Conservation (phyloP, 2,329 filamentous ascomycete genomes). For the Polytolypa hystricis region DNA sequence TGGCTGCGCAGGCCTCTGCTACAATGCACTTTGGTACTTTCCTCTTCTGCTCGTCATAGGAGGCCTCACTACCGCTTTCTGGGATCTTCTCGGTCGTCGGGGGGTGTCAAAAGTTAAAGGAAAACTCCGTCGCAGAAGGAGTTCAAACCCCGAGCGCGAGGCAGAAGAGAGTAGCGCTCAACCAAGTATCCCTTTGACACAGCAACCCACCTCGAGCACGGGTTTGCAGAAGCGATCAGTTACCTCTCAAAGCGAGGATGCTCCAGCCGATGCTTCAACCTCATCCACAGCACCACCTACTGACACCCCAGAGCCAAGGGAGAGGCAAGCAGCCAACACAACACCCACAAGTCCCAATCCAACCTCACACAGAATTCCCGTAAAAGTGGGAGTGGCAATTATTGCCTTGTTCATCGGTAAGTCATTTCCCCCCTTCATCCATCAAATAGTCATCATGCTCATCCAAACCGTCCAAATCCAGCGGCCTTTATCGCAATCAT, state of each 20-base stretch:
- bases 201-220: slow-evolving; percentile 3
- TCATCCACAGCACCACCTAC: background rate
- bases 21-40: slow-evolving; percentile 67
- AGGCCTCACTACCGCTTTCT: slow-evolving; percentile 43
- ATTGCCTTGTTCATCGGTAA: slow-evolving; percentile 40
- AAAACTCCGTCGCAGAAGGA: slow-evolving; percentile 14
- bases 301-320: background rate
- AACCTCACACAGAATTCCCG: slow-evolving; percentile 9
- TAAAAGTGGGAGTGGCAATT: slow-evolving; percentile 17
- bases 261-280: background rate
- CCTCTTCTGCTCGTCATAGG: slow-evolving; percentile 50
- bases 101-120: slow-evolving; percentile 24
- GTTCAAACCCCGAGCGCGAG: slow-evolving; percentile 6
- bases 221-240: slow-evolving; percentile 10
- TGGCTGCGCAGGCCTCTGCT: slow-evolving; percentile 54
- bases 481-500: slow-evolving; percentile 48
- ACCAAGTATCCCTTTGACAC: slow-evolving; percentile 5
- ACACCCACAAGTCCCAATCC: slow-evolving; percentile 6
- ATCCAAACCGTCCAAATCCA: slow-evolving; percentile 14
- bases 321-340: background rate
- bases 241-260: slow-evolving; percentile 1
- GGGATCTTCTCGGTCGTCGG: slow-evolving; percentile 47
- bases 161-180: slow-evolving; percentile 10
- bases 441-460: slow-evolving; percentile 5
- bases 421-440: slow-evolving; percentile 6